Conservation (phyloP, 176 grass and related monocot species). For the Oryza coarctata region DNA sequence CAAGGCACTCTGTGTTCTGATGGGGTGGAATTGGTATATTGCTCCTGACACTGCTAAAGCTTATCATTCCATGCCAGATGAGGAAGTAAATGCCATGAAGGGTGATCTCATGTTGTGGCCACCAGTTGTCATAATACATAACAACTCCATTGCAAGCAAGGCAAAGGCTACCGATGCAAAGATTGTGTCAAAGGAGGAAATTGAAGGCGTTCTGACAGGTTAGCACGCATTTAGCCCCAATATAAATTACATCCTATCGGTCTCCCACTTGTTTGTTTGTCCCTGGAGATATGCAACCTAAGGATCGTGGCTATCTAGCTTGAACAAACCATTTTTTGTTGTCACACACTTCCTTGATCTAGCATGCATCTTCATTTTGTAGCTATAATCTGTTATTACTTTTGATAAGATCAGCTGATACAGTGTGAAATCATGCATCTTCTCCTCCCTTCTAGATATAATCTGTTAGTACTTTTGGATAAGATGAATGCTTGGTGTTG, state of each 20-base stretch:
- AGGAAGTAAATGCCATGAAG: slow-evolving; percentile 63
- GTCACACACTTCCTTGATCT: slow-evolving; percentile 6
- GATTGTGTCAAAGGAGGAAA: slow-evolving; percentile 49
- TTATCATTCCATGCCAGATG: slow-evolving; percentile 50
- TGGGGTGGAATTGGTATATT: slow-evolving; percentile 89
- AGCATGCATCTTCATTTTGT: neutral
- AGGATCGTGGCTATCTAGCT: neutral
- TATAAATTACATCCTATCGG: slow-evolving; percentile 1
- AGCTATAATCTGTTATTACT: neutral
- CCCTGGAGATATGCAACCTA: neutral
- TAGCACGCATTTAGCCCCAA: slow-evolving; percentile 34
- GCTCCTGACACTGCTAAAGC: slow-evolving; percentile 69
- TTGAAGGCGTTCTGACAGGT: slow-evolving; percentile 75
- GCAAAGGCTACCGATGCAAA: slow-evolving; percentile 34
- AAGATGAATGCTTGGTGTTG: neutral
- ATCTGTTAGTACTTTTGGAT: neutral
- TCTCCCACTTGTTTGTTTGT: neutral
- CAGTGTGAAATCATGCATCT: neutral
- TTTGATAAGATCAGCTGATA: neutral
- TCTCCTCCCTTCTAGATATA: neutral
- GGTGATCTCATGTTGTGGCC: slow-evolving; percentile 90
- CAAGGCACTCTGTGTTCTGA: slow-evolving; percentile 88
- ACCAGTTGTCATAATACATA: slow-evolving; percentile 76
- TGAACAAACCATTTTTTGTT: neutral
- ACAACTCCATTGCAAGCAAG: slow-evolving; percentile 49